Percentiles rank a stretch among this genome's conserved stretches.
phyloP scores from a whole-genome alignment of 768 basidiomycete species.

The Xerocomellus amylosporus region DNA sequence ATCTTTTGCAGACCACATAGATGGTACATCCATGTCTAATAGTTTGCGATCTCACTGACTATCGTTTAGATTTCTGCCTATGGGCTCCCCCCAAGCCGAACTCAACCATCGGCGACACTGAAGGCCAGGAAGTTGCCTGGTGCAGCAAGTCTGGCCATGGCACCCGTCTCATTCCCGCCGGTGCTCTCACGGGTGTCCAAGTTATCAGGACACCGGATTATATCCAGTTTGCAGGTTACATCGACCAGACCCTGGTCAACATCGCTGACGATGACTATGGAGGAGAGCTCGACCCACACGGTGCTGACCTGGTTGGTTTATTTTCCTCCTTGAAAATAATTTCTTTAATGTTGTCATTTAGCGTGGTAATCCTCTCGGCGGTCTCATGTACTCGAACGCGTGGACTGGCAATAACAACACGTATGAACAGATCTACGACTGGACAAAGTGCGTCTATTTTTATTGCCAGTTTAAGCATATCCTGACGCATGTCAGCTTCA shows the following conservation, averaged over 20 bases:
- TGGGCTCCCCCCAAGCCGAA: constrained; percentile 57
- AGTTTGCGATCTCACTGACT: not conserved
- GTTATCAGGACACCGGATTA: constrained; percentile 58
- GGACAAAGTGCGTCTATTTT: constrained; percentile 56
- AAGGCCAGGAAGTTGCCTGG: constrained; percentile 72
- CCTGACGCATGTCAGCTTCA: constrained; percentile 48
- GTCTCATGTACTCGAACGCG: constrained; percentile 60
- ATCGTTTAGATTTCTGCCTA: constrained; percentile 59
- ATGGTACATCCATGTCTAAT: constrained; percentile 26
- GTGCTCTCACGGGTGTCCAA: constrained; percentile 64
- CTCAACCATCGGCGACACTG: constrained; percentile 58
- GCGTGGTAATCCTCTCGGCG: constrained; percentile 82
- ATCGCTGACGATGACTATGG: constrained; percentile 55
- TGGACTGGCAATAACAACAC: constrained; percentile 49
- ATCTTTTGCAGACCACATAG: constrained; percentile 56
- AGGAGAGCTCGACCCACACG: constrained; percentile 77
- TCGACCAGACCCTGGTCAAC: constrained; percentile 64
- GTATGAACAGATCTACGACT: constrained; percentile 58
- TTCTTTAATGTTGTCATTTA: constrained; percentile 25
- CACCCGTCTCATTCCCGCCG: constrained; percentile 68
- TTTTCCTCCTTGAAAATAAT: constrained; percentile 11
- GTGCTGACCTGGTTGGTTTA: constrained; percentile 54
- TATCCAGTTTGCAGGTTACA: constrained; percentile 58
- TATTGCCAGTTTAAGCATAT: not conserved
- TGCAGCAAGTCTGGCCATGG: constrained; percentile 72